Evolutionary conservation across 306 rosid genomes (phyloP).

Genomic region (Prunus padus): DNA sequence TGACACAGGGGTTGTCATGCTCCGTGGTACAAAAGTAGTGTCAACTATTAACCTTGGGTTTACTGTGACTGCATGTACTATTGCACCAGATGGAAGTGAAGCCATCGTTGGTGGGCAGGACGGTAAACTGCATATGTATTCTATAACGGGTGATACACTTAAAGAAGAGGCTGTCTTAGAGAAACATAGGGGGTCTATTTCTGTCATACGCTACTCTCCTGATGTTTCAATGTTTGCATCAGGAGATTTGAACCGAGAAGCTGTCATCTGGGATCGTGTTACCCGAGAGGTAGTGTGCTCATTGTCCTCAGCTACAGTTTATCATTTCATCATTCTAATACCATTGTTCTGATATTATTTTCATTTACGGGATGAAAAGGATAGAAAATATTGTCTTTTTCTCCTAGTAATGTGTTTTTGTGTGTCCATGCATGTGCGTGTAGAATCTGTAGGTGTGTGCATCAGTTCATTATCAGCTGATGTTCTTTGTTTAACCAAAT

Average conservation of each 20-base stretch:
- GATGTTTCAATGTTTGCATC: conserved; percentile 95
- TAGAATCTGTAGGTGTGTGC: background rate
- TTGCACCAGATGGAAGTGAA: conserved; percentile 93
- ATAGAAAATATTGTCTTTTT: background rate
- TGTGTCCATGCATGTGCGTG: background rate
- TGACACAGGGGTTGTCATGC: conserved; percentile 83
- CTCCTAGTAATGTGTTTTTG: background rate
- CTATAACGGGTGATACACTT: conserved; percentile 66
- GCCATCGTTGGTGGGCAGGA: conserved; percentile 93
- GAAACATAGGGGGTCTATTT: conserved; percentile 90
- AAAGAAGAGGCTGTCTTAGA: conserved; percentile 81
- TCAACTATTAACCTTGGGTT: conserved; percentile 85
- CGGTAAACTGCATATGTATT: conserved; percentile 79
- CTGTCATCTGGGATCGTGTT: conserved; percentile 77
- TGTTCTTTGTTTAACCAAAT: background rate
- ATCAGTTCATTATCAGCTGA: background rate
- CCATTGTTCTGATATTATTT: background rate
- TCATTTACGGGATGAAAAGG: background rate
- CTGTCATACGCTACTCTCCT: conserved; percentile 84
- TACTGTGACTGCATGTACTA: conserved; percentile 72
- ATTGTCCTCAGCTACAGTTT: background rate
- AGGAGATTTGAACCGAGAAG: conserved; percentile 95
- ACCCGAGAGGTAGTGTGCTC: conserved; percentile 60
- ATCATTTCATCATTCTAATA: background rate
- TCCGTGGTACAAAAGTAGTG: conserved; percentile 65